A percentile compares a stretch with the other conserved stretches of the same genome.
Evolutionary conservation across 257 asterid species (phyloP).

Genomic region (Scutellaria baicalensis): DNA sequence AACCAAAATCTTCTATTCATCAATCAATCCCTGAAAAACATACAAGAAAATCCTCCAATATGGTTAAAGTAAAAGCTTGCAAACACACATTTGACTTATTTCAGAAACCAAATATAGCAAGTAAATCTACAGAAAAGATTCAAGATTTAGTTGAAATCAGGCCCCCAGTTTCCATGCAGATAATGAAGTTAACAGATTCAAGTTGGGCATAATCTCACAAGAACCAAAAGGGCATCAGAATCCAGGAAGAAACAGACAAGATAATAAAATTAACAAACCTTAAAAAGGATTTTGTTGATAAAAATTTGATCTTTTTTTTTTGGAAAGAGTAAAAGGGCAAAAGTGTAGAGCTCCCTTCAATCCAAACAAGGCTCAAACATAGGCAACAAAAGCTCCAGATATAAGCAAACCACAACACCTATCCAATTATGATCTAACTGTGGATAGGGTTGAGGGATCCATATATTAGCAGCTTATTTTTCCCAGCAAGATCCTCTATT

Average conservation of each 20-base stretch:
- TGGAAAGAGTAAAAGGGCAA: not conserved
- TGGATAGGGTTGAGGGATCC: conserved; percentile 80
- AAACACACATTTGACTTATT: conserved; percentile 13
- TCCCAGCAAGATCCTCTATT: conserved; percentile 63
- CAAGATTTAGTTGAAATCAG: not conserved
- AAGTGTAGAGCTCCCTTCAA: conserved; percentile 88
- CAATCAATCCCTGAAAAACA: not conserved
- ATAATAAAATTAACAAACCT: conserved; percentile 3
- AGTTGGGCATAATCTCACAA: conserved; percentile 4
- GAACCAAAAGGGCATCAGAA: conserved; percentile 9
- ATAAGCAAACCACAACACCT: conserved; percentile 78
- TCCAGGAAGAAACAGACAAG: conserved; percentile 10
- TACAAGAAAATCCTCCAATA: not conserved
- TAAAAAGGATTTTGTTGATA: too few relatives aligned
- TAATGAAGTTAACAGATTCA: not conserved
- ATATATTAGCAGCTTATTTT: conserved; percentile 72
- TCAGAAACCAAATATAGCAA: conserved; percentile 35
- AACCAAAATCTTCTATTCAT: not conserved
- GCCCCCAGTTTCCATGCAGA: conserved; percentile 6
- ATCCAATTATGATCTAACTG: conserved; percentile 16
- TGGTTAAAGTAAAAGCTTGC: not conserved
- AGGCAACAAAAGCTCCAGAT: conserved; percentile 62
- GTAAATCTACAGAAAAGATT: conserved; percentile 2
- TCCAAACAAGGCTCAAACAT: conserved; percentile 66
- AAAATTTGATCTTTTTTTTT: not conserved